Conservation (phyloP, 768 basidiomycete species). For the Hypsizygus marmoreus region DNA sequence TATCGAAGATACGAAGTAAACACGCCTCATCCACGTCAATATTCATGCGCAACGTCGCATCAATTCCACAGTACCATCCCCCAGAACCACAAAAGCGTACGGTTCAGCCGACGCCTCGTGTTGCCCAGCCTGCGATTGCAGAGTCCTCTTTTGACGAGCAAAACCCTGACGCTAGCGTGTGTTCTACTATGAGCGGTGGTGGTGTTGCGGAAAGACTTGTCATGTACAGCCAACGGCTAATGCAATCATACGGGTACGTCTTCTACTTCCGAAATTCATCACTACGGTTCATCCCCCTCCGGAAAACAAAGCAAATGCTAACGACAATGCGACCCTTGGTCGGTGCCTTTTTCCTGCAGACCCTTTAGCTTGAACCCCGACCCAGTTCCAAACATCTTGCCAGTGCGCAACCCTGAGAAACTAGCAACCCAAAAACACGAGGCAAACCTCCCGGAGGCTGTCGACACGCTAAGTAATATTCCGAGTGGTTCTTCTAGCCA, state of each 20-base stretch:
- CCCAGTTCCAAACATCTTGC: slow-evolving; percentile 2
- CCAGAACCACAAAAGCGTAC: background rate
- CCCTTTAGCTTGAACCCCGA: slow-evolving; percentile 5
- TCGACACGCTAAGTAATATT: too few species aligned
- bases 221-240: slow-evolving; percentile 48
- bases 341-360: slow-evolving; percentile 16
- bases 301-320: slow-evolving; percentile 7
- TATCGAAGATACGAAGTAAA: slow-evolving; percentile 25
- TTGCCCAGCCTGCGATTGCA: slow-evolving; percentile 9
- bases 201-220: slow-evolving; percentile 51
- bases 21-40: slow-evolving; percentile 9
- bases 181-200: slow-evolving; percentile 26
- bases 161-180: slow-evolving; percentile 29
- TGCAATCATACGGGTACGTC: slow-evolving; percentile 47
- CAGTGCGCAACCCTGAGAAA: slow-evolving; percentile 13
- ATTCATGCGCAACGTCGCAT: slow-evolving; percentile 7
- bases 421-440: slow-evolving; percentile 4
- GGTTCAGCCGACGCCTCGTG: background rate
- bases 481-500: too few species aligned
- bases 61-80: slow-evolving; percentile 12
- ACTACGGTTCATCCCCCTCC: background rate
- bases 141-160: slow-evolving; percentile 10
- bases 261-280: slow-evolving; percentile 17
- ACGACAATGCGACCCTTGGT: slow-evolving; percentile 13
- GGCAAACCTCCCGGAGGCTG: slow-evolving; percentile 5